Conservation (phyloP, 2,329 filamentous ascomycete genomes). For the Colletotrichum tofieldiae region DNA sequence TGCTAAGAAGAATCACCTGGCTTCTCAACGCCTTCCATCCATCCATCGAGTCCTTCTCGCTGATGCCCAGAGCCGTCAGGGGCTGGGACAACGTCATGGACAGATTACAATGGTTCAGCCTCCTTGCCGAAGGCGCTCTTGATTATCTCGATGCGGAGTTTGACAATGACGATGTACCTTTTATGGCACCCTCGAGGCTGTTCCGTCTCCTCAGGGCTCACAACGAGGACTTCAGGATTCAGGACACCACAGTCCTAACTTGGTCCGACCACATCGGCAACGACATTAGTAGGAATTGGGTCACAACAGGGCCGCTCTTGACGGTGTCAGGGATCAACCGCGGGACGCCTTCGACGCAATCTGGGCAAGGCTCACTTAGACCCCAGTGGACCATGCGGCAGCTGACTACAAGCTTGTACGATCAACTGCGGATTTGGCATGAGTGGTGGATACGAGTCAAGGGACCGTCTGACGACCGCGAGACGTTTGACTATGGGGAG, state of each 20-base stretch:
- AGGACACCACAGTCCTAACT: conserved; percentile 52
- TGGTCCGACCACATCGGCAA: conserved; percentile 61
- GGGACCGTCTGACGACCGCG: neutral
- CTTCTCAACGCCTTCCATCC: conserved; percentile 44
- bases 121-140: conserved; percentile 27
- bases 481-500: conserved; percentile 20
- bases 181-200: conserved; percentile 40
- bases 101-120: conserved; percentile 11
- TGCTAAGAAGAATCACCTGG: conserved; percentile 44
- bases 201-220: conserved; percentile 42
- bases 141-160: conserved; percentile 34
- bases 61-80: conserved; percentile 4
- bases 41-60: conserved; percentile 40
- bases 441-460: conserved; percentile 50
- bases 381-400: conserved; percentile 51
- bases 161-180: neutral
- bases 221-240: conserved; percentile 23
- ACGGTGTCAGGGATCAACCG: conserved; percentile 57
- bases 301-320: conserved; percentile 51
- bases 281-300: conserved; percentile 64
- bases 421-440: conserved; percentile 53
- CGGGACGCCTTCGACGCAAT: conserved; percentile 52
- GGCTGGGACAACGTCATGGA: conserved; percentile 36
- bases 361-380: conserved; percentile 53
- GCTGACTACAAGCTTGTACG: conserved; percentile 52